Evolutionary conservation across 371 early-diverging fungal species (phyloP).

Genomic region (Circinella minor): DNA sequence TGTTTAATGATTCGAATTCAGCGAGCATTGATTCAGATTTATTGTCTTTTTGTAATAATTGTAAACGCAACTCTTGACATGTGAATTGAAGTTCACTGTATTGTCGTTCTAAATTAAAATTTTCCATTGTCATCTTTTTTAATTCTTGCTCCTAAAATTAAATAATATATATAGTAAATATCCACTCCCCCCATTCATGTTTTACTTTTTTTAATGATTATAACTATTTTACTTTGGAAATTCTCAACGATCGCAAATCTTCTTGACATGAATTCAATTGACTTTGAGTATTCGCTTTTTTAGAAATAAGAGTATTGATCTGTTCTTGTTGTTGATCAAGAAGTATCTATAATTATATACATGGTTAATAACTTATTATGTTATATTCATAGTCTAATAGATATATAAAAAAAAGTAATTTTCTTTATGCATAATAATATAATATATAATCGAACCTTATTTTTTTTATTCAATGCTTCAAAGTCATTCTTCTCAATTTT

Average conservation of each 20-base stretch:
- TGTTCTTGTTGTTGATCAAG: background rate
- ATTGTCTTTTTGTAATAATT: background rate
- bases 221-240: background rate
- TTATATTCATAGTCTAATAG: too few relatives aligned
- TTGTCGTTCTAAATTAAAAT: background rate
- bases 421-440: background rate
- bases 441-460: background rate
- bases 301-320: background rate
- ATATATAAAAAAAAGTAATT: too few relatives aligned
- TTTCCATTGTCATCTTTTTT: background rate
- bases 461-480: background rate
- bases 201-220: background rate
- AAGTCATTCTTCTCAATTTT: background rate
- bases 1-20: background rate
- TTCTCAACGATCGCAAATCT: background rate
- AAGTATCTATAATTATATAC: background rate
- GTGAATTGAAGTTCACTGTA: background rate
- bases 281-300: background rate
- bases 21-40: background rate
- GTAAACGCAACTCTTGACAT: background rate
- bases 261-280: background rate
- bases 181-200: background rate
- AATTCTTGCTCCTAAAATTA: background rate
- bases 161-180: background rate
- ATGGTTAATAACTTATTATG: too few relatives aligned